Base-by-base conservation (phyloP, 306 rosid species). In the Cicer chorassanicum region DNA sequence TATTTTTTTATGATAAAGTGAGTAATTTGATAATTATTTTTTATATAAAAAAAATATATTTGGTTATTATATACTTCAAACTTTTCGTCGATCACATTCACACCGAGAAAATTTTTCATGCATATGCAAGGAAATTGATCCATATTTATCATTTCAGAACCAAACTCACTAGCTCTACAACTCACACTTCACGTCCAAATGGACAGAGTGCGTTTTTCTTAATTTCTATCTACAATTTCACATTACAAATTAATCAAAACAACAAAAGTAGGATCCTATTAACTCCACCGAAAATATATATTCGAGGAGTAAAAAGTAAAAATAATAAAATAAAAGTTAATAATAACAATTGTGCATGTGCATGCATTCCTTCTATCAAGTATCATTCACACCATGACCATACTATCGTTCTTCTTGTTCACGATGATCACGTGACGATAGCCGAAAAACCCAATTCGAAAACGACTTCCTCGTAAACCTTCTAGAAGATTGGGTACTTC, bases 371-470 rank as follows among this genome's bases (percentile, higher is more conserved):
- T 29, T 29, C 34, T 29, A 29, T 29, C 34, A 29, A 29, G 34
- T 0, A 29, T 29, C 34, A 29, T 29, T 29, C 34, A 29, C 74
- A 68, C 86, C 82, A 70, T 51, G 39, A 76, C 82, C 80, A 51
- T 75, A 64, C 85, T 88, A 89, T 74, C 90, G 86, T 53, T 86
- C 85, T 75, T 82, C 90, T 62, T 82, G 89, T 8, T 86, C 86
- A 56, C 72, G 84, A 69, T 67, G 80, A 53, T 79, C 85, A 69
- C 82, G 83, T 62, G 89, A 85, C 0, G 95, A 88, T 78, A 89
- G 84, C 85, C 90, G 90, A 75, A 85, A 92, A 82, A 88, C 96
- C 96, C 97, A 92, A 80, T 92, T 82, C 50, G 85, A 65, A 81
- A 81, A 75, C 38, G 92, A 89, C 78, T 53, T 84, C 65, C 80